These are phyloP conservation scores for Ceratocystis eucalypticola DNA, from an alignment of 2,329 filamentous ascomycete genomes.

Conservation along the genomic window DNA sequence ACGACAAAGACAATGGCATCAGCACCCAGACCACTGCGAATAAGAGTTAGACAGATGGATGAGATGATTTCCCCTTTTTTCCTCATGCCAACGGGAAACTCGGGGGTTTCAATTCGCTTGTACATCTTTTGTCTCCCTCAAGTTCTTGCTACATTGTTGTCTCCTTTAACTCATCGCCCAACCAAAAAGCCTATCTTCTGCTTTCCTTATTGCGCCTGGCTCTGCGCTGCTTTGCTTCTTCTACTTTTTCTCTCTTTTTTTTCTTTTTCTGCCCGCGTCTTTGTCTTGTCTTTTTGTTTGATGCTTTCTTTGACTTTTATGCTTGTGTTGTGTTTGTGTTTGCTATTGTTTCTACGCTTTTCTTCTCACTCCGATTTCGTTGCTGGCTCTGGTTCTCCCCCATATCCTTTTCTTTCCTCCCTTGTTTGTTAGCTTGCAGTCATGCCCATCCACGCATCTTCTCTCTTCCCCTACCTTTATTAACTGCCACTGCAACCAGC, in stretches of 20 bases:
- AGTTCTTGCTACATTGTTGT: background rate
- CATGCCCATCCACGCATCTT: background rate
- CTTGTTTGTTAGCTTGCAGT: background rate
- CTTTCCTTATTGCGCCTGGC: conserved; percentile 3
- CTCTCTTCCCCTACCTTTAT: conserved; percentile 1
- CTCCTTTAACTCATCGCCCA: background rate
- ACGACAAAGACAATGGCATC: background rate
- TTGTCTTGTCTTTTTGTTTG: conserved; percentile 14
- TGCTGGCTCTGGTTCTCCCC: conserved; percentile 8
- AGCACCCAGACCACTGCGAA: background rate
- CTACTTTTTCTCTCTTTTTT: background rate
- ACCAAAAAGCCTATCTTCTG: background rate
- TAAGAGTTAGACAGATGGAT: background rate
- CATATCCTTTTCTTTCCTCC: conserved; percentile 1
- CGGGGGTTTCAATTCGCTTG: no score
- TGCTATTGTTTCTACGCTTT: background rate
- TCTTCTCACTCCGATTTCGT: conserved; percentile 6
- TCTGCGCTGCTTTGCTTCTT: background rate
- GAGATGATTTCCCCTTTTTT: background rate
- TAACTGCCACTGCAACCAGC: conserved; percentile 11
- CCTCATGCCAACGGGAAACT: background rate
- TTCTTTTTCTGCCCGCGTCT: background rate
- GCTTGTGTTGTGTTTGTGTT: conserved; percentile 13
- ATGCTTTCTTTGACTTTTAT: conserved; percentile 14
- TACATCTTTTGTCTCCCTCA: background rate